Conservation (phyloP, 305 asterid species). For the Andrographis paniculata region DNA sequence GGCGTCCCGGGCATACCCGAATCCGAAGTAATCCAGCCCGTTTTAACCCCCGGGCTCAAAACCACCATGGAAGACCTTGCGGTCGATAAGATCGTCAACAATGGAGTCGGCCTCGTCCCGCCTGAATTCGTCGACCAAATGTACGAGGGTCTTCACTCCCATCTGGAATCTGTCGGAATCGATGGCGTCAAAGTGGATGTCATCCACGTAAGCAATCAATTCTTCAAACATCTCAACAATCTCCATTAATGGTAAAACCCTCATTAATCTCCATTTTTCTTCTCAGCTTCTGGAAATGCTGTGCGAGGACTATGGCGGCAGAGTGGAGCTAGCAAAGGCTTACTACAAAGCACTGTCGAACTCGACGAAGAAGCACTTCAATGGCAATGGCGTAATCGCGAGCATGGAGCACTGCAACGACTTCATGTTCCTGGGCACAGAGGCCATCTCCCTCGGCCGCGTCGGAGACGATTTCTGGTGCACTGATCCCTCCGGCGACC, state of each 20-base stretch:
- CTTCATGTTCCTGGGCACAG: constrained; percentile 63
- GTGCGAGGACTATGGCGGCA: constrained; percentile 57
- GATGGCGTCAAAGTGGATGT: constrained; percentile 73
- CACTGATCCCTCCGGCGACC: constrained; percentile 69
- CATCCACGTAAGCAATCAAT: constrained; percentile 35
- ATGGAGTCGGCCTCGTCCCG: constrained; percentile 57
- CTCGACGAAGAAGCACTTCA: constrained; percentile 49
- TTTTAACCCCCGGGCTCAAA: constrained; percentile 40
- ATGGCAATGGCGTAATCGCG: constrained; percentile 67
- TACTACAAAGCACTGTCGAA: constrained; percentile 45
- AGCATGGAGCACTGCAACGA: constrained; percentile 80
- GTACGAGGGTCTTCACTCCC: constrained; percentile 61
- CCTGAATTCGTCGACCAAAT: constrained; percentile 38
- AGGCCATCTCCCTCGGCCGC: constrained; percentile 58
- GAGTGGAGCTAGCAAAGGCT: constrained; percentile 60
- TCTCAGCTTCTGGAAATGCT: constrained; percentile 54
- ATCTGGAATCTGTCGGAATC: constrained; percentile 47
- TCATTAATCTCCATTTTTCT: background rate
- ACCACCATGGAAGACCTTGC: constrained; percentile 66
- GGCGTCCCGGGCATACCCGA: constrained; percentile 45
- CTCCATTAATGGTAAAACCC: too few species aligned
- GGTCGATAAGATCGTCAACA: constrained; percentile 58
- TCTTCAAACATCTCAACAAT: too few species aligned
- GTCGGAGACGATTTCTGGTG: constrained; percentile 72
- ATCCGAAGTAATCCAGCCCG: constrained; percentile 48